phyloP scores from a whole-genome alignment of 176 grass and related monocot species.

The Oryza meyeriana region DNA sequence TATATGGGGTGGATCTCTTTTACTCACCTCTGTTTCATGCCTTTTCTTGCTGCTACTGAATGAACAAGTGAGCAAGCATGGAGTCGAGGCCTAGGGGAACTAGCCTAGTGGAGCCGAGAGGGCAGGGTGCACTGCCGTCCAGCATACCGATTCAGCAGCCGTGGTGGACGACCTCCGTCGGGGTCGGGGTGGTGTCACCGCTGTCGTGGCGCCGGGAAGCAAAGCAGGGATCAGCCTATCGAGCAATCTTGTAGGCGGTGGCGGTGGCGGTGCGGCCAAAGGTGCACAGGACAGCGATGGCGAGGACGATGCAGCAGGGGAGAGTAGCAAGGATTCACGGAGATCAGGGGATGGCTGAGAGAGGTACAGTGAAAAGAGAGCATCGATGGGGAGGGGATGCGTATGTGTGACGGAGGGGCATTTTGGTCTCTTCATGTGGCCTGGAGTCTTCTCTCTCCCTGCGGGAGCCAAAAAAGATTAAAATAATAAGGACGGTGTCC shows the following conservation, averaged over 20 bases:
- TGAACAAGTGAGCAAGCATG: conserved; percentile 14
- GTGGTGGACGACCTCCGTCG: conserved; percentile 42
- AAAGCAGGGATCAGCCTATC: conserved; percentile 28
- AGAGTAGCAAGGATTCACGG: conserved; percentile 48
- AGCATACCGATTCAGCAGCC: conserved; percentile 46
- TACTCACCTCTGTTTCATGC: background rate
- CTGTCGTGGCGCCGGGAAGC: conserved; percentile 44
- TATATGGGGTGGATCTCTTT: background rate
- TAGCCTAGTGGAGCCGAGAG: conserved; percentile 37
- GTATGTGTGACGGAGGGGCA: too few species aligned
- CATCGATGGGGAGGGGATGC: too few species aligned
- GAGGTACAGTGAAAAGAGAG: too few species aligned
- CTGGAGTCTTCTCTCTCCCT: too few species aligned
- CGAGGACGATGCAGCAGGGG: conserved; percentile 9
- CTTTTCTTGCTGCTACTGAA: background rate
- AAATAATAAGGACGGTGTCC: too few species aligned
- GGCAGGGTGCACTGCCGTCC: conserved; percentile 31
- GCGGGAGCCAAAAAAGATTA: too few species aligned
- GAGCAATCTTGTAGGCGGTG: conserved; percentile 18
- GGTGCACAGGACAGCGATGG: background rate
- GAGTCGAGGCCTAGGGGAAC: conserved; percentile 32
- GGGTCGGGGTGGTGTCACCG: conserved; percentile 43
- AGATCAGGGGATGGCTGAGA: conserved; percentile 47
- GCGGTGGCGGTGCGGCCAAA: conserved; percentile 12
- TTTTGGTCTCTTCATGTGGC: too few species aligned